phyloP scores from a whole-genome alignment of 169 alveolate genomes.

The Eimeria praecox region DNA sequence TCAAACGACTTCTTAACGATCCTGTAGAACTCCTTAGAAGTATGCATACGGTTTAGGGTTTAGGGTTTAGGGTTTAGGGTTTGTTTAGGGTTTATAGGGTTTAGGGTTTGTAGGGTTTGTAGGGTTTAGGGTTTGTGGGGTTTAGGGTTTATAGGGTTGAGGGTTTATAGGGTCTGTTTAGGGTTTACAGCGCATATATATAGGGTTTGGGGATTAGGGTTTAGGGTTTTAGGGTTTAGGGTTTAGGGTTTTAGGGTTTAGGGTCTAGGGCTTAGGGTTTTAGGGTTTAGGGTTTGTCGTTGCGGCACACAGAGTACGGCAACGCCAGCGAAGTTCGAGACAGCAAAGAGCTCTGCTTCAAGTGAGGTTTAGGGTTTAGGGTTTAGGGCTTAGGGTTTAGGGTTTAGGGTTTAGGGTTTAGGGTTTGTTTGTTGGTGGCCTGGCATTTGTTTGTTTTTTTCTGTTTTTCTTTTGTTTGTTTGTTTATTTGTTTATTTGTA shows the following conservation, averaged over 20 bases:
- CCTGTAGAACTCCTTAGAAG: neutral
- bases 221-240: neutral
- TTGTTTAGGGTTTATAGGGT: neutral
- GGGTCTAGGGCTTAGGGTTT: neutral
- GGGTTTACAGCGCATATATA: neutral
- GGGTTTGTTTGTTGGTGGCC: neutral
- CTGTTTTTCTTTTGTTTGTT: neutral
- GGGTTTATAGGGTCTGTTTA: neutral
- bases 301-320: slow-evolving; percentile 8
- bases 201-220: slow-evolving; percentile 12
- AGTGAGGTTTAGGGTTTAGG: neutral
- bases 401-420: neutral
- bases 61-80: too few relatives aligned
- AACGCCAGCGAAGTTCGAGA: neutral
- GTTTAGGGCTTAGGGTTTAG: neutral
- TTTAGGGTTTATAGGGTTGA: neutral
- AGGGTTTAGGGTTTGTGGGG: neutral
- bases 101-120: too few relatives aligned
- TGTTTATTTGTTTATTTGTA: neutral
- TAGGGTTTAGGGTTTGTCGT: slow-evolving; percentile 13
- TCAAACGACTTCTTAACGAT: neutral
- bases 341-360: slow-evolving; percentile 58
- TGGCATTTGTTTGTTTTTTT: neutral
- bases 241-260: neutral
- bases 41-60: neutral